phyloP scores from a whole-genome alignment of 108 stramenopile genomes.

The Cyclotella cryptica region DNA sequence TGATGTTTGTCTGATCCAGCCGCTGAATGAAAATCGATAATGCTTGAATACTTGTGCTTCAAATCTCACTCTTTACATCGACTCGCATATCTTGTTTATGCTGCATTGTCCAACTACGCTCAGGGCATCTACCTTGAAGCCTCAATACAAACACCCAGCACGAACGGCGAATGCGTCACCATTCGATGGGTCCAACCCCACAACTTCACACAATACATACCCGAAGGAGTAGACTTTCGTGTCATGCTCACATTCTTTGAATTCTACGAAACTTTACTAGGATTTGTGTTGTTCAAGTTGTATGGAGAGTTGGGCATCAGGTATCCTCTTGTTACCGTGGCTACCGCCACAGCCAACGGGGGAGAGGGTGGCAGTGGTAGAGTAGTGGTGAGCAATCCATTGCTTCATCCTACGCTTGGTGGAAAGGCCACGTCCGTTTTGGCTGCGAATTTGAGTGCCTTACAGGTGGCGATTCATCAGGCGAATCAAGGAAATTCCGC shows the following conservation, averaged over 20 bases:
- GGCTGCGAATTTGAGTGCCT: conserved; percentile 66
- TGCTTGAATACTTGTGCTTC: too few species aligned
- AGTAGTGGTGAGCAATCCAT: conserved; percentile 30
- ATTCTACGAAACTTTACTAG: conserved; percentile 95
- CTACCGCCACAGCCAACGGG: conserved; percentile 10
- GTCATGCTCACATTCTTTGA: conserved; percentile 99
- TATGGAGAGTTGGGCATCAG: conserved; percentile 89
- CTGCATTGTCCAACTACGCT: not conserved
- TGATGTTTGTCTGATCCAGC: too few species aligned
- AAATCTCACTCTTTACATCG: conserved; percentile 32
- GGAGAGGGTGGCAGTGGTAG: conserved; percentile 27
- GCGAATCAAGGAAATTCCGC: conserved; percentile 61
- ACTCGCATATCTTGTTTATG: not conserved
- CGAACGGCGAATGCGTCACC: conserved; percentile 44
- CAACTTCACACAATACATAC: conserved; percentile 93
- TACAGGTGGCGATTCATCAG: conserved; percentile 67
- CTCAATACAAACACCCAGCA: conserved; percentile 16
- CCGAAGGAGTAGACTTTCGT: conserved; percentile 95
- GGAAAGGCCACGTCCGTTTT: conserved; percentile 77
- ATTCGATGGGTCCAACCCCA: conserved; percentile 97
- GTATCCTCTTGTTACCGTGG: conserved; percentile 75
- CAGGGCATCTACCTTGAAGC: conserved; percentile 28
- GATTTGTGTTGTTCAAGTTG: conserved; percentile 96
- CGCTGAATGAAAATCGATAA: too few species aligned
- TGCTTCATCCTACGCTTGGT: conserved; percentile 52